A percentile compares a stretch with the other conserved stretches of the same genome.
Conservation (phyloP, 768 basidiomycete genomes). For the Suillus luteus region DNA sequence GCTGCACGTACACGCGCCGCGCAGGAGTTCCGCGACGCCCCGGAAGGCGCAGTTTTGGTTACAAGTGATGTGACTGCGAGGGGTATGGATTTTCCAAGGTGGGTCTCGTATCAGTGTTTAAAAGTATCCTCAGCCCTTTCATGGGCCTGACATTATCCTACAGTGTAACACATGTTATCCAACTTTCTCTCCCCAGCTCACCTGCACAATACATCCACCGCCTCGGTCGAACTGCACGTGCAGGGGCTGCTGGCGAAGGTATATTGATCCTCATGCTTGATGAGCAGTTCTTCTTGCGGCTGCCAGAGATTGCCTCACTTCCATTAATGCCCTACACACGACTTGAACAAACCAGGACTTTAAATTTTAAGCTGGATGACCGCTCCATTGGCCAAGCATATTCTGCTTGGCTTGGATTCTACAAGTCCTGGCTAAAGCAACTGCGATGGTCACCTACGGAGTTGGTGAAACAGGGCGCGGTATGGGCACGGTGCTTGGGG, state of each 20-base stretch:
- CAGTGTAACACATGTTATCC: conserved; percentile 61
- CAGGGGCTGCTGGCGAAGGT: conserved; percentile 63
- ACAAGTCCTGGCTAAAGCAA: conserved; percentile 41
- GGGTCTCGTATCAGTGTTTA: conserved; percentile 17
- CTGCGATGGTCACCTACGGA: conserved; percentile 41
- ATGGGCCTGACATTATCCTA: neutral
- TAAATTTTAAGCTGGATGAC: conserved; percentile 30
- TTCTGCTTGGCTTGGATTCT: conserved; percentile 59
- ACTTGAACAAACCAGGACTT: conserved; percentile 30
- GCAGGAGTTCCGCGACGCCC: conserved; percentile 46
- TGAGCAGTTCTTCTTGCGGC: conserved; percentile 51
- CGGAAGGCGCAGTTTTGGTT: conserved; percentile 47
- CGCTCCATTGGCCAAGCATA: conserved; percentile 53
- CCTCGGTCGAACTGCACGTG: conserved; percentile 77
- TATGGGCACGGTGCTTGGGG: conserved; percentile 5
- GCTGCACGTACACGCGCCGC: conserved; percentile 47
- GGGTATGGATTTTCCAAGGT: conserved; percentile 70
- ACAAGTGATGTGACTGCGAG: conserved; percentile 63
- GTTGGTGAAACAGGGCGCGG: conserved; percentile 40
- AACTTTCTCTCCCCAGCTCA: conserved; percentile 66
- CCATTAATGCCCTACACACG: conserved; percentile 38
- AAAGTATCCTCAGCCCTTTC: neutral
- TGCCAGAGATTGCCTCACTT: conserved; percentile 41
- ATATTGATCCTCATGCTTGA: conserved; percentile 54
- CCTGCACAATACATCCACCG: conserved; percentile 81